These are phyloP conservation scores for Pseudognaphalium luteoalbum DNA, from an alignment of 129 eudicot species.

Conservation along the genomic window DNA sequence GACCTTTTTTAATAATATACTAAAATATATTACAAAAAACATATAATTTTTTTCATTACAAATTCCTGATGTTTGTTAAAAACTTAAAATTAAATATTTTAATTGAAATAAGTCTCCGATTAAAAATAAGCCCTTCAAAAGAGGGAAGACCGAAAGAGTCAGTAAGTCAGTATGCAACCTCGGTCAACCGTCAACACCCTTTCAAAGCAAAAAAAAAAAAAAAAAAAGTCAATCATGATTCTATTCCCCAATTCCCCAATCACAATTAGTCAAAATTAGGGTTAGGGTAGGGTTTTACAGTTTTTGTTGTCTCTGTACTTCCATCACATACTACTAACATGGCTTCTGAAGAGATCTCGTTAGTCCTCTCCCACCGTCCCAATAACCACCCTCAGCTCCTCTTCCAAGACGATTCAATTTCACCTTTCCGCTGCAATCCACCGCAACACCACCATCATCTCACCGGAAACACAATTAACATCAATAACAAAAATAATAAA, in stretches of 20 bases:
- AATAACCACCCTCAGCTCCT: slow-evolving; percentile 48
- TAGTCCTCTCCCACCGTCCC: slow-evolving; percentile 38
- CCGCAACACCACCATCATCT: slow-evolving; percentile 36
- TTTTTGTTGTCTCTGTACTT: slow-evolving; percentile 5
- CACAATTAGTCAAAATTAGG: slow-evolving; percentile 36
- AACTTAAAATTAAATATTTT: no score
- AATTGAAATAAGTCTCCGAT: no score
- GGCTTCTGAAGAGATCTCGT: slow-evolving; percentile 64
- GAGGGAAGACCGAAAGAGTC: no score
- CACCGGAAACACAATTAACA: slow-evolving; percentile 15
- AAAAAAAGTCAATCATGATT: slow-evolving; percentile 14
- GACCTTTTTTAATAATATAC: no score
- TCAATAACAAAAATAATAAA: slow-evolving; percentile 20
- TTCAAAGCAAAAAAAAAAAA: slow-evolving; percentile 2
- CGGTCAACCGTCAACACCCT: neutral
- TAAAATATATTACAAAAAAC: no score
- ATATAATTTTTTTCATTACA: no score
- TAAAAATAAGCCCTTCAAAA: no score
- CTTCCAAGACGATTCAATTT: slow-evolving; percentile 39
- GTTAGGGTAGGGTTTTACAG: slow-evolving; percentile 47
- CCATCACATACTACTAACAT: slow-evolving; percentile 21
- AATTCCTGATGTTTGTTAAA: no score
- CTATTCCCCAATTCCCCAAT: slow-evolving; percentile 13
- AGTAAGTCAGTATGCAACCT: neutral
- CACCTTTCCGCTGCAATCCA: slow-evolving; percentile 39